phyloP scores from a whole-genome alignment of 441 rosid genomes.

The Raphanus hybrid region DNA sequence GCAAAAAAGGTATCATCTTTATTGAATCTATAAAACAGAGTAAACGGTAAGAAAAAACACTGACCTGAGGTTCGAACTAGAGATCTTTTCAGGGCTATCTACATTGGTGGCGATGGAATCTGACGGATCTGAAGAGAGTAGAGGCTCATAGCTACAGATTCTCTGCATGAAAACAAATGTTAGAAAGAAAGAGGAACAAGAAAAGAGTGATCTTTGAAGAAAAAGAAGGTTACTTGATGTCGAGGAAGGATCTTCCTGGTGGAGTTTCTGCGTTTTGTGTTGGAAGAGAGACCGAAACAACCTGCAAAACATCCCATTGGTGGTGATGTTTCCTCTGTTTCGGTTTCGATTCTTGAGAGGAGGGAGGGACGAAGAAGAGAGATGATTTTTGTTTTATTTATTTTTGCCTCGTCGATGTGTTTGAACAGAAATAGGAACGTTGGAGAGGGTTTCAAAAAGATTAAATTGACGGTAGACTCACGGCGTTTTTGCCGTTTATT shows the following conservation, averaged over 20 bases:
- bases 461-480: slow-evolving; percentile 41
- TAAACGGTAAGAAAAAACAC: not conserved
- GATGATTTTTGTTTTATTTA: not conserved
- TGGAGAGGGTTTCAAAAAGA: slow-evolving; percentile 12
- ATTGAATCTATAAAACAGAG: not conserved
- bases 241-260: slow-evolving; percentile 50
- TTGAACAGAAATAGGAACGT: slow-evolving; percentile 26
- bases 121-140: slow-evolving; percentile 51
- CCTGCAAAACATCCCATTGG: slow-evolving; percentile 70
- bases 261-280: slow-evolving; percentile 62
- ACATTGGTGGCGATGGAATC: slow-evolving; percentile 34
- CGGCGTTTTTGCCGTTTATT: slow-evolving; percentile 36
- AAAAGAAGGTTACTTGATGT: slow-evolving; percentile 53
- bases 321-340: slow-evolving; percentile 29
- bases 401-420: slow-evolving; percentile 12
- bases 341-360: slow-evolving; percentile 3
- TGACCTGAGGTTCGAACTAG: slow-evolving; percentile 36
- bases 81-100: slow-evolving; percentile 41
- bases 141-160: slow-evolving; percentile 62
- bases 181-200: not conserved
- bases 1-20: not conserved
- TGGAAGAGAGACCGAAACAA: slow-evolving; percentile 76
- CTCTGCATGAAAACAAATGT: slow-evolving; percentile 47
- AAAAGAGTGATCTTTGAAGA: not conserved
- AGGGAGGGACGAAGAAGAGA: slow-evolving; percentile 7